Conservation (phyloP, 768 basidiomycete species). For the Amanita rimosa region DNA sequence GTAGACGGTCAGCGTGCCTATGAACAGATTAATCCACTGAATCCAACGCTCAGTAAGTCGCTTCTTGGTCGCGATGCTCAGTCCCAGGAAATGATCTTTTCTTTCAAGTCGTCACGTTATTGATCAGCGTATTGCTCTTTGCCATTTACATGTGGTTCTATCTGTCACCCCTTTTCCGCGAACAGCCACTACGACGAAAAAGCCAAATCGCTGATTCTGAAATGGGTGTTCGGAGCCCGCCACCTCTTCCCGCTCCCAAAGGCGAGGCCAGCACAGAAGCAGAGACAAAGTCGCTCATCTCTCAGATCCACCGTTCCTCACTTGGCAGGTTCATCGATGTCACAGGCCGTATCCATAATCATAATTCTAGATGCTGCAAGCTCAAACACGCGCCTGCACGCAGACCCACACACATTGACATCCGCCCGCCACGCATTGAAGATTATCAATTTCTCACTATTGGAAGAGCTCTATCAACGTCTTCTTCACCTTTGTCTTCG, state of each 20-base stretch:
- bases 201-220: background rate
- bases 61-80: background rate
- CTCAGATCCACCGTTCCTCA: constrained; percentile 3
- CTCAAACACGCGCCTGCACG: background rate
- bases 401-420: background rate
- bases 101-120: constrained; percentile 6
- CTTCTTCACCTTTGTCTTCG: background rate
- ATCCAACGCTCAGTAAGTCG: constrained; percentile 2
- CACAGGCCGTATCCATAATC: constrained; percentile 1
- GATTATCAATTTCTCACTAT: background rate
- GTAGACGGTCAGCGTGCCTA: constrained; percentile 1
- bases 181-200: background rate
- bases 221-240: background rate
- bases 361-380: background rate
- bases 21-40: background rate
- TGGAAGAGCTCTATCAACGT: background rate
- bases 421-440: background rate
- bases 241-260: background rate
- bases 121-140: constrained; percentile 7
- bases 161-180: constrained; percentile 6
- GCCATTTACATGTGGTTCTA: constrained; percentile 9
- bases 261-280: background rate
- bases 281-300: constrained; percentile 1
- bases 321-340: constrained; percentile 3
- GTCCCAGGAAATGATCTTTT: background rate